Evolutionary conservation across 1,284 basidiomycete species (phyloP).

Genomic region (Ganoderma lucidum): DNA sequence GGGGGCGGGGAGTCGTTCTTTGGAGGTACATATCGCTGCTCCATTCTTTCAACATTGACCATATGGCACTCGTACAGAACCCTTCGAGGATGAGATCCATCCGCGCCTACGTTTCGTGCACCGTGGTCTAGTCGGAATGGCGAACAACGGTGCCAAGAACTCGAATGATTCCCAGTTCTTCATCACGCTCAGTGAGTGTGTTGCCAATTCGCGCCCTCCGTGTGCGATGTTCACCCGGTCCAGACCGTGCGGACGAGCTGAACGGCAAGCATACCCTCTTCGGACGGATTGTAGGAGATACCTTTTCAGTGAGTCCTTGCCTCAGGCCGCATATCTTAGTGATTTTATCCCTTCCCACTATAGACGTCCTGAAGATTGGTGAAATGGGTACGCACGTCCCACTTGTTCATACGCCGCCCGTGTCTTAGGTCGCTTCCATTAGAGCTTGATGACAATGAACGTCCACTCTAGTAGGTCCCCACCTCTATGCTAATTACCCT

Average conservation of each 20-base stretch:
- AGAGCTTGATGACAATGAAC: conserved; percentile 87
- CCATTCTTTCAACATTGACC: neutral
- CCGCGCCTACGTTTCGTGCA: conserved; percentile 86
- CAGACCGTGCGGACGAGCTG: conserved; percentile 88
- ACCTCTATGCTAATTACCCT: neutral
- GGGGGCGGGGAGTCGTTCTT: conserved; percentile 92
- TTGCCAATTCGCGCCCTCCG: neutral
- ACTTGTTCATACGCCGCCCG: neutral
- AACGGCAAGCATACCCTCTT: conserved; percentile 92
- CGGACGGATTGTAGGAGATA: conserved; percentile 83
- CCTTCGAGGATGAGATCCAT: conserved; percentile 94
- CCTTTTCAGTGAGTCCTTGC: conserved; percentile 79
- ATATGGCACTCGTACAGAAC: conserved; percentile 56
- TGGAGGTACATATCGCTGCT: conserved; percentile 65
- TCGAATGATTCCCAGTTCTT: conserved; percentile 93
- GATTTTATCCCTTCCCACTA: conserved; percentile 4
- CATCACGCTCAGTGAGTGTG: conserved; percentile 78
- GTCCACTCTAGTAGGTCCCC: conserved; percentile 83
- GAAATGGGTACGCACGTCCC: conserved; percentile 69
- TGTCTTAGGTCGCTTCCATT: conserved; percentile 33
- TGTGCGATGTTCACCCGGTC: neutral
- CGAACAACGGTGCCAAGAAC: conserved; percentile 86
- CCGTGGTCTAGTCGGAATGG: conserved; percentile 94
- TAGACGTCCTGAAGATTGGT: conserved; percentile 91
- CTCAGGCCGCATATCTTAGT: neutral